These are phyloP conservation scores for Kentomonas sorsogonicus DNA, from an alignment of 208 protist genomes.

Conservation along the genomic window DNA sequence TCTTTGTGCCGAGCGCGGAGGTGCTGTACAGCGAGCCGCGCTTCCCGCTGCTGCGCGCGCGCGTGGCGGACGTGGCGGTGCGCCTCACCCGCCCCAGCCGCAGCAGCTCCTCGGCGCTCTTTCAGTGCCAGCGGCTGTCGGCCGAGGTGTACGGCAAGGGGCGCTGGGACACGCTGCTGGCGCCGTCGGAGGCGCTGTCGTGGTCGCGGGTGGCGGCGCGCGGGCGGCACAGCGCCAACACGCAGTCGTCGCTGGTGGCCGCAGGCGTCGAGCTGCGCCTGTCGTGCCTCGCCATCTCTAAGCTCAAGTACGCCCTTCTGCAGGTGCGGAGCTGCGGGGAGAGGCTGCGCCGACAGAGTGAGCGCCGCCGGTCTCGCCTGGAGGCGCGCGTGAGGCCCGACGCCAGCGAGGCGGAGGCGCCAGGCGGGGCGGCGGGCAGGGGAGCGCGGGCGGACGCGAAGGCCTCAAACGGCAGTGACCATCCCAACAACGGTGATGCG, in stretches of 20 bases:
- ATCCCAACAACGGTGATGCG: too few species aligned
- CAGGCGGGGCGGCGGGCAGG: too few species aligned
- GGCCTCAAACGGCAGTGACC: too few species aligned
- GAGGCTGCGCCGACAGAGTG: slow-evolving; percentile 10
- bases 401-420: not conserved
- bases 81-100: slow-evolving; percentile 2
- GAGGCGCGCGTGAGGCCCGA: not conserved
- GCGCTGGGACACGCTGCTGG: slow-evolving; percentile 59
- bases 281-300: slow-evolving; percentile 56
- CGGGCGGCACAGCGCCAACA: slow-evolving; percentile 49
- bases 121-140: slow-evolving; percentile 28
- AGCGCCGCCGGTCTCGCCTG: slow-evolving; percentile 1
- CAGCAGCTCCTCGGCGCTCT: slow-evolving; percentile 17
- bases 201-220: slow-evolving; percentile 34
- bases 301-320: slow-evolving; percentile 43
- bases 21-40: slow-evolving; percentile 23
- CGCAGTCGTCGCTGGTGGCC: slow-evolving; percentile 27
- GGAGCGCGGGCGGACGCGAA: too few species aligned
- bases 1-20: slow-evolving; percentile 19
- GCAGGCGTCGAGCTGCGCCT: slow-evolving; percentile 50
- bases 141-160: slow-evolving; percentile 68
- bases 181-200: slow-evolving; percentile 27
- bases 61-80: slow-evolving; percentile 15
- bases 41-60: slow-evolving; percentile 28
- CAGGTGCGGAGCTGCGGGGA: slow-evolving; percentile 16